Conservation (phyloP, 2,329 filamentous ascomycete species). For the Colletotrichum endophyticum region DNA sequence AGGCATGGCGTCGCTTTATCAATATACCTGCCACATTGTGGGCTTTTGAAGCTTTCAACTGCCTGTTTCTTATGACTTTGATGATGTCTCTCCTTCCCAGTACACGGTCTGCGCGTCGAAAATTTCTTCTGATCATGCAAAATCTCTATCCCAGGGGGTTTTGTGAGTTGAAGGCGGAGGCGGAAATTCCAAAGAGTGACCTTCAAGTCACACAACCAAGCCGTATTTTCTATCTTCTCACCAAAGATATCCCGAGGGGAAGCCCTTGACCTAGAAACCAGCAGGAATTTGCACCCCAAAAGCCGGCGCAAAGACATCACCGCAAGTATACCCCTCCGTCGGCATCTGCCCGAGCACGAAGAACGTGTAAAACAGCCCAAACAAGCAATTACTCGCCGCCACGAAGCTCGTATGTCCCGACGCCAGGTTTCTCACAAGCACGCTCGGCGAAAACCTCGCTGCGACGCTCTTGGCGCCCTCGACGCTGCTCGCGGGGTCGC, state of each 20-base stretch:
- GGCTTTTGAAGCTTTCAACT: not conserved
- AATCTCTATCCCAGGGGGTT: not conserved
- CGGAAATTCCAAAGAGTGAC: no score
- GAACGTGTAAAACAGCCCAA: not conserved
- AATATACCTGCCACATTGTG: constrained; percentile 1
- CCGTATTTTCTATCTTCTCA: not conserved
- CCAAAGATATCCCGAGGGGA: not conserved
- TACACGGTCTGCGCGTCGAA: not conserved
- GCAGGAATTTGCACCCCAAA: not conserved
- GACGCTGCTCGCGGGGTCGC: constrained; percentile 2
- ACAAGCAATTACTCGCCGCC: not conserved
- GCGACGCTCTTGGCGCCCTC: not conserved
- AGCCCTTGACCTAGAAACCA: not conserved
- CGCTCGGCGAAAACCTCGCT: not conserved
- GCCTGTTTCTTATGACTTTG: not conserved
- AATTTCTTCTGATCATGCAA: not conserved
- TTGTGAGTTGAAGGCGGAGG: no score
- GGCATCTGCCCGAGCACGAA: not conserved
- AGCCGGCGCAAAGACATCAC: not conserved
- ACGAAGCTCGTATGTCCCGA: not conserved
- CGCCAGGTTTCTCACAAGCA: not conserved
- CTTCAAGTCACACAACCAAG: not conserved
- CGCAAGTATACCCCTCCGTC: not conserved
- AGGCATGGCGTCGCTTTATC: not conserved
- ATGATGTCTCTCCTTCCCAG: not conserved